Conservation (phyloP, 2,329 filamentous ascomycete genomes). For the Exophiala dermatitidis region DNA sequence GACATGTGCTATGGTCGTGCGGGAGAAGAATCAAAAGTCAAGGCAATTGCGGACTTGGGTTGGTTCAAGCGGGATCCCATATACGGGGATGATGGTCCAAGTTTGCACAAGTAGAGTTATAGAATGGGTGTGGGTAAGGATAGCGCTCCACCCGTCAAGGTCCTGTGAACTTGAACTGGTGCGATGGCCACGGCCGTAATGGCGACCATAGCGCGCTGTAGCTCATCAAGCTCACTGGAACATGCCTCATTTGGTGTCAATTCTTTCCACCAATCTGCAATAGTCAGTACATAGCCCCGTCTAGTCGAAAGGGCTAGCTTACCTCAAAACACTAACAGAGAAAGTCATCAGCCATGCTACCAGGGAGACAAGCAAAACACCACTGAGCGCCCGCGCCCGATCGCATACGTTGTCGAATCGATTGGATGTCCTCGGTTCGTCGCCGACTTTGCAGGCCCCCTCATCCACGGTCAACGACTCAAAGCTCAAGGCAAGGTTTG, state of each 20-base stretch:
- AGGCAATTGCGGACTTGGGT: slow-evolving; percentile 42
- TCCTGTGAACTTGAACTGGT: not conserved
- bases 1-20: slow-evolving; percentile 64
- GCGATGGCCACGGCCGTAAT: not conserved
- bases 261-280: slow-evolving; percentile 35
- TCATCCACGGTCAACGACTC: slow-evolving; percentile 63
- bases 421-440: slow-evolving; percentile 32
- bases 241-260: slow-evolving; percentile 22
- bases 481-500: slow-evolving; percentile 84
- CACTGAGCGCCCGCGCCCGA: slow-evolving; percentile 64
- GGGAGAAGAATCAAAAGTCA: slow-evolving; percentile 49
- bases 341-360: slow-evolving; percentile 90
- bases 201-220: slow-evolving; percentile 6
- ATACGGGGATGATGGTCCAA: slow-evolving; percentile 50
- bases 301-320: slow-evolving; percentile 21
- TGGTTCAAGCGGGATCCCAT: slow-evolving; percentile 58
- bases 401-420: slow-evolving; percentile 44
- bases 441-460: slow-evolving; percentile 50
- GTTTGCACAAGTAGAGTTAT: slow-evolving; percentile 34
- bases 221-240: not conserved
- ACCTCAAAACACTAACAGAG: slow-evolving; percentile 72
- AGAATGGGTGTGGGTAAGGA: not conserved
- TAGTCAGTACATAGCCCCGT: slow-evolving; percentile 28
- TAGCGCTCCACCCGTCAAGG: not conserved
- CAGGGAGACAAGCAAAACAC: slow-evolving; percentile 71